Percentiles rank a stretch among this genome's conserved stretches.
phyloP scores from a whole-genome alignment of 495 filamentous ascomycete species.

The Cercophora sp. region DNA sequence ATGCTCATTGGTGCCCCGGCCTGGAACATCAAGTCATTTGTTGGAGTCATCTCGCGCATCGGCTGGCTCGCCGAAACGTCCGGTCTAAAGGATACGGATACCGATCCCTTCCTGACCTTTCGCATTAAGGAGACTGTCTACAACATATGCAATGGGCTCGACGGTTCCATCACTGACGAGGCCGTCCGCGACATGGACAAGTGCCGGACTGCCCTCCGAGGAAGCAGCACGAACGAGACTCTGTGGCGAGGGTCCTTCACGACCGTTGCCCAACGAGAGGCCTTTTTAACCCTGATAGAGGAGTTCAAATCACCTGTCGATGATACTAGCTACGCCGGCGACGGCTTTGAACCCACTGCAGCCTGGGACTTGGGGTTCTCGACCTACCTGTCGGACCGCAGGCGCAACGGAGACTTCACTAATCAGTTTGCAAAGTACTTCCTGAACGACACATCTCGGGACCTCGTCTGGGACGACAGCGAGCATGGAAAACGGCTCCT shows the following conservation, averaged over 20 bases:
- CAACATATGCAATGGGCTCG: neutral
- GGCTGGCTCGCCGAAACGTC: neutral
- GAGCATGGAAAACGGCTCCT: neutral
- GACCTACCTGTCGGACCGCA: neutral
- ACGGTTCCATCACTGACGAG: neutral
- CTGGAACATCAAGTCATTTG: neutral
- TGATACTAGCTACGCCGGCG: neutral
- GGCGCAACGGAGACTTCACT: neutral
- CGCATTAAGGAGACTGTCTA: neutral
- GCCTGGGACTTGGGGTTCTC: neutral
- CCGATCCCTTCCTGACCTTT: no score
- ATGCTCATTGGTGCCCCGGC: conserved; percentile 5
- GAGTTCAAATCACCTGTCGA: neutral
- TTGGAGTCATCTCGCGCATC: conserved; percentile 1
- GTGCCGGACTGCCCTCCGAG: neutral
- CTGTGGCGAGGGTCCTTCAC: no score
- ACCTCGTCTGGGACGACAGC: neutral
- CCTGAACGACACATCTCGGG: neutral
- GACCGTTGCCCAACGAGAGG: neutral
- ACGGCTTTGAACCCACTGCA: neutral
- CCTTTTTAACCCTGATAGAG: neutral
- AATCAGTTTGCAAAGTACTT: neutral
- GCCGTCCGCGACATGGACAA: neutral
- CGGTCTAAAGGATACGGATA: neutral
- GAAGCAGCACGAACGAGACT: neutral